Conservation (phyloP, 108 stramenopile species). For the Cyclostephanos invisitatus region DNA sequence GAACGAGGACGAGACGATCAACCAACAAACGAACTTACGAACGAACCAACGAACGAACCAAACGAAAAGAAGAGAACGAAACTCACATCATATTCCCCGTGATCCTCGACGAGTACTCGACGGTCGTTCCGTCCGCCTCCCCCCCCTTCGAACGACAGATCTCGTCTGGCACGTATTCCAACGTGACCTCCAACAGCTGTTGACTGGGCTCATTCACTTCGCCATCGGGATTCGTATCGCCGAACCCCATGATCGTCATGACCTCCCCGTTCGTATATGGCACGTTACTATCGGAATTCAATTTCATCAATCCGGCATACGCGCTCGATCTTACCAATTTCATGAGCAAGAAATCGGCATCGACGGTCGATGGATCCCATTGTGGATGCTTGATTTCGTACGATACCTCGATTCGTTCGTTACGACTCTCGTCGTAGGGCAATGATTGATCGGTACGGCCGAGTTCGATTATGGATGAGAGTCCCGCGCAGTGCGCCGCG, state of each 20-base stretch:
- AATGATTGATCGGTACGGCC: slow-evolving; percentile 46
- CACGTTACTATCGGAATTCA: slow-evolving; percentile 50
- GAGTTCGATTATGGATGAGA: slow-evolving; percentile 43
- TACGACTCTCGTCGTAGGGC: slow-evolving; percentile 22
- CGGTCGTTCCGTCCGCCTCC: neutral
- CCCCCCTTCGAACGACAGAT: slow-evolving; percentile 26
- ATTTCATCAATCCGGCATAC: slow-evolving; percentile 14
- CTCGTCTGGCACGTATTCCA: slow-evolving; percentile 36
- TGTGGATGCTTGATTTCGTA: slow-evolving; percentile 56
- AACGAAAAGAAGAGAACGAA: neutral
- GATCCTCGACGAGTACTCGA: slow-evolving; percentile 6
- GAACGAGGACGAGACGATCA: too few relatives aligned
- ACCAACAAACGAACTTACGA: too few relatives aligned
- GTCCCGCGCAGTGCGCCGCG: slow-evolving; percentile 66
- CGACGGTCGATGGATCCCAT: slow-evolving; percentile 31
- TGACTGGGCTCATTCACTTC: slow-evolving; percentile 13
- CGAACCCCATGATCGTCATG: slow-evolving; percentile 62
- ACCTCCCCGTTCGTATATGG: slow-evolving; percentile 22
- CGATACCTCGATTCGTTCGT: slow-evolving; percentile 38
- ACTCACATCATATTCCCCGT: slow-evolving; percentile 52
- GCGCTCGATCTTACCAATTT: slow-evolving; percentile 33
- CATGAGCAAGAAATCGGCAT: slow-evolving; percentile 60
- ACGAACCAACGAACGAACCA: too few relatives aligned
- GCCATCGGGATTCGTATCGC: slow-evolving; percentile 45
- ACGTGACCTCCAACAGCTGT: slow-evolving; percentile 17